Base-by-base conservation (phyloP, 129 eudicot species). In the Helichrysum umbraculigerum region DNA sequence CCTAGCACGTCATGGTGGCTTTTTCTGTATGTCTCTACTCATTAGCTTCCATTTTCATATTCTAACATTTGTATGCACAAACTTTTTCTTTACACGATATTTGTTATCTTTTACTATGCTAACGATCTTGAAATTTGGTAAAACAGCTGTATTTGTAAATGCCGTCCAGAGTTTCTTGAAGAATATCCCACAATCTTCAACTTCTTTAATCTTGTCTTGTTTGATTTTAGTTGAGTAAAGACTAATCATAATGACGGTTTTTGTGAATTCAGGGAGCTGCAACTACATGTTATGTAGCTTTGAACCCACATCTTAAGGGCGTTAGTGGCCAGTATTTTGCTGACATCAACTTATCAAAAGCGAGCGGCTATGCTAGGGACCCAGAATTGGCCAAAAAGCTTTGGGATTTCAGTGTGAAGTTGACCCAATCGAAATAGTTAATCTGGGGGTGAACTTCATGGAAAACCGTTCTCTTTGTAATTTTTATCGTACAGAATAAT, bases 251-350 rank as follows among this genome's bases (percentile, higher is more conserved):
- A 21, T 5, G 4, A 22, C 35, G 22, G 6, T 71, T 80, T 44
- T 0, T 81, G 66, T 8, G 21, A 39, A 80, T 71, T 0, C 67
- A 91, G 96, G 97, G 97, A 67, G 97, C 97, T 11, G 96, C 97
- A 51, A 89, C 97, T 6, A 85, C 91, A 22, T 89, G 97, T 76
- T 92, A 92, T 71, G 88, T 89, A 61, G 96, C 97, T 16, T 52
- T 92, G 87, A 83, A 92, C 84, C 97, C 92, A 21, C 85, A 89
- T 66, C 82, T 85, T 52, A 76, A 87, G 71, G 97, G 91, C 17
- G 88, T 89, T 17, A 87, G 86, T n/a, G 97, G 97, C 3, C 83
- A 92, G 83, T 92, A 92, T 83, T 92, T 92, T 85, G 71, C 81
- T 1, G 96, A 92, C 80, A 83, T 85, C 78, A 89, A 92, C 74